These are phyloP conservation scores for Ganoderma sp. DNA, from an alignment of 1,284 basidiomycete species.

Conservation along the genomic window DNA sequence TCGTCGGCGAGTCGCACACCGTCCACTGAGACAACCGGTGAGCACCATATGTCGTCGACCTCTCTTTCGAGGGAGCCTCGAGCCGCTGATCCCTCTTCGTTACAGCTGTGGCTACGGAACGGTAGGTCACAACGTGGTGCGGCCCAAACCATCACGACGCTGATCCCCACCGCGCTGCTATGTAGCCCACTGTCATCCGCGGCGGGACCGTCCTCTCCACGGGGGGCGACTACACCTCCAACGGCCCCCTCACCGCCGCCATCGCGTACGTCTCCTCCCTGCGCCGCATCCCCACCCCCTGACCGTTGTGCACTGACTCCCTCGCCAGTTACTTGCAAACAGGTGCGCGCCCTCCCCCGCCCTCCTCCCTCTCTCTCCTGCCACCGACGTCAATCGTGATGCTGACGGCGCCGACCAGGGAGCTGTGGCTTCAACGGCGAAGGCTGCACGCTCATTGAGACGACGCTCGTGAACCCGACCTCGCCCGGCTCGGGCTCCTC, in stretches of 20 bases:
- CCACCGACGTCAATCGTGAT: neutral
- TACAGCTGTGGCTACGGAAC: too few relatives aligned
- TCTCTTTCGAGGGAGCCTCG: too few relatives aligned
- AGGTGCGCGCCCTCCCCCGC: too few relatives aligned
- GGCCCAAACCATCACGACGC: too few relatives aligned
- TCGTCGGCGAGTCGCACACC: too few relatives aligned
- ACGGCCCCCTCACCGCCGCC: conserved; percentile 38
- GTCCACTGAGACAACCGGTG: too few relatives aligned
- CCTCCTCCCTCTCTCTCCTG: neutral
- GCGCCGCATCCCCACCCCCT: too few relatives aligned
- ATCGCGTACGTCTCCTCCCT: conserved; percentile 43
- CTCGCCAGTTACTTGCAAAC: conserved; percentile 41
- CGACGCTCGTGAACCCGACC: conserved; percentile 49
- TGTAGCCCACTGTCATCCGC: conserved; percentile 44
- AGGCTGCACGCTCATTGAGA: conserved; percentile 49
- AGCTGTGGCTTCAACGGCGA: conserved; percentile 51
- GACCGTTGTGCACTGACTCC: neutral
- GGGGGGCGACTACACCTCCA: conserved; percentile 41
- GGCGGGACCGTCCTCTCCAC: conserved; percentile 42
- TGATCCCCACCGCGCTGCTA: neutral
- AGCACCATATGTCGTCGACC: too few relatives aligned
- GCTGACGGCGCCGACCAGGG: conserved; percentile 24
- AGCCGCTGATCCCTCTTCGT: too few relatives aligned
- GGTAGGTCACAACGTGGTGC: too few relatives aligned
- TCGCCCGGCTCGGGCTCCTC: conserved; percentile 48